These are phyloP conservation scores for Grosmannia serpens DNA, from an alignment of 2,329 filamentous ascomycete genomes.

Conservation along the genomic window DNA sequence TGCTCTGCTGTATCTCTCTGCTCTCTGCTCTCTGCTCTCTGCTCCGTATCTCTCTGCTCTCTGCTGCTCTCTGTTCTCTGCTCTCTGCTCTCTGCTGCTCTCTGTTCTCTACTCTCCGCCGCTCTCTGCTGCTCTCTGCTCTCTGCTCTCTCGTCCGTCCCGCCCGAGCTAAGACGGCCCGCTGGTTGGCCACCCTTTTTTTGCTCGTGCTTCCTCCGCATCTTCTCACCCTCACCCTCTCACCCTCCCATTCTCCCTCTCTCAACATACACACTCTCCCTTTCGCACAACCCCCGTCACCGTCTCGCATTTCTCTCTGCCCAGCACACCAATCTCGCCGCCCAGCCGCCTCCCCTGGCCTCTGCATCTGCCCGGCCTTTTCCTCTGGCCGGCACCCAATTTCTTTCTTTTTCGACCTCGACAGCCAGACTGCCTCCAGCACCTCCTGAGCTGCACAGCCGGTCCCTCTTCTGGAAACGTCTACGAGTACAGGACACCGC, in stretches of 20 bases:
- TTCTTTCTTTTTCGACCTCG: no score
- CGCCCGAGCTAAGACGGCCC: background rate
- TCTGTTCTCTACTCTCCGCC: background rate
- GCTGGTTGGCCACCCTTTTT: background rate
- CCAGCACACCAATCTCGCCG: no score
- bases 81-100: no score
- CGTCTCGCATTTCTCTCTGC: no score
- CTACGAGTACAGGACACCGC: no score
- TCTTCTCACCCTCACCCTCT: background rate
- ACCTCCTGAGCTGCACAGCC: background rate
- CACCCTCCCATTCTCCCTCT: background rate
- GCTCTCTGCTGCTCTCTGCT: background rate
- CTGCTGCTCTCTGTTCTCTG: background rate
- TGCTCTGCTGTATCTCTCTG: no score
- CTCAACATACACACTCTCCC: background rate
- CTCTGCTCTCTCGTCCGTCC: background rate
- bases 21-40: background rate
- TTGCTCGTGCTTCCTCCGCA: background rate
- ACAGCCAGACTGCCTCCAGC: no score
- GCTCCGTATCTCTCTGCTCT: background rate
- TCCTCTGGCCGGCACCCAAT: no score
- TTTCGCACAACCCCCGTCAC: no score
- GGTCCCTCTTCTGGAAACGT: background rate
- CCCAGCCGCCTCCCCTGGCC: no score
- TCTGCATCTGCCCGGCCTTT: no score